Evolutionary conservation across 805 yeast species (phyloP).

Genomic region (Starmera dryadoides): DNA sequence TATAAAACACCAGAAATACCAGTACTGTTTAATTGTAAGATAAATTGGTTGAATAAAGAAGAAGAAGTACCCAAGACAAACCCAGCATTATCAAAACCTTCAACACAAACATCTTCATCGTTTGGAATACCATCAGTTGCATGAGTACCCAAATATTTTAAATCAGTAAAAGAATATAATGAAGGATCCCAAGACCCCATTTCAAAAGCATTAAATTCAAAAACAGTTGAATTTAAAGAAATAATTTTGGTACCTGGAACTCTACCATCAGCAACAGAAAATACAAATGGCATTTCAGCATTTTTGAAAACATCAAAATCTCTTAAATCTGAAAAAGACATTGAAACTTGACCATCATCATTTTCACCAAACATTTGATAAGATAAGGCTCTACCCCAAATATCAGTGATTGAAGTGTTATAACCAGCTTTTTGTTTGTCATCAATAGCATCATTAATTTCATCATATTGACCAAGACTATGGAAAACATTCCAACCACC

Average conservation of each 20-base stretch:
- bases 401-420: slow-evolving; percentile 60
- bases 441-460: slow-evolving; percentile 44
- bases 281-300: slow-evolving; percentile 68
- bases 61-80: slow-evolving; percentile 81
- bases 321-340: slow-evolving; percentile 50
- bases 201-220: slow-evolving; percentile 59
- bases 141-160: slow-evolving; percentile 64
- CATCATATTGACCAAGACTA: slow-evolving; percentile 46
- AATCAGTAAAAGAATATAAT: slow-evolving; percentile 54
- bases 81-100: slow-evolving; percentile 77
- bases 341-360: slow-evolving; percentile 56
- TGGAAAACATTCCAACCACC: slow-evolving; percentile 53
- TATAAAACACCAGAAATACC: slow-evolving; percentile 39
- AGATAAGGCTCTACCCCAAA: slow-evolving; percentile 74
- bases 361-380: slow-evolving; percentile 62
- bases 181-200: slow-evolving; percentile 88
- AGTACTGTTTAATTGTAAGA: slow-evolving; percentile 50
- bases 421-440: slow-evolving; percentile 58
- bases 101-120: slow-evolving; percentile 41
- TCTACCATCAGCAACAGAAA: slow-evolving; percentile 58
- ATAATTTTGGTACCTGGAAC: slow-evolving; percentile 52
- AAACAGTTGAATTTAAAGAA: slow-evolving; percentile 60
- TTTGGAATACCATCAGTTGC: slow-evolving; percentile 52
- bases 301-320: slow-evolving; percentile 52
- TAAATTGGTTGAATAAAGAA: slow-evolving; percentile 63